Conservation (phyloP, 257 asterid species). For the Solanum chmielewskii region DNA sequence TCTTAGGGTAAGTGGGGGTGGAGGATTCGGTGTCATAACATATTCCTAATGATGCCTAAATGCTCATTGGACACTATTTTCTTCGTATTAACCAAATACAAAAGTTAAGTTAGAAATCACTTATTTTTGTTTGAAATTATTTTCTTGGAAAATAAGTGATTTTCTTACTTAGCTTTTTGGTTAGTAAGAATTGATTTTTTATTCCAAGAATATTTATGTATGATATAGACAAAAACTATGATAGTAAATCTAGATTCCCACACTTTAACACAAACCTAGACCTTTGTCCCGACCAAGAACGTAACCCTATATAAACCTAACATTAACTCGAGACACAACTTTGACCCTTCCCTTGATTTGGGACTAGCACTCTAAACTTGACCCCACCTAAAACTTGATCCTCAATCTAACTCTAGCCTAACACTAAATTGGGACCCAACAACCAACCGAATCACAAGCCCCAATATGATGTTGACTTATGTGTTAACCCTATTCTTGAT, state of each 20-base stretch:
- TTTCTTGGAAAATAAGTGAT: background rate
- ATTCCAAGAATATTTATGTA: background rate
- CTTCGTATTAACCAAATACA: background rate
- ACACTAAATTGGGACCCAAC: background rate
- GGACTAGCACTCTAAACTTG: background rate
- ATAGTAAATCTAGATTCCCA: background rate
- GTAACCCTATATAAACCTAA: background rate
- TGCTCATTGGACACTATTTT: background rate
- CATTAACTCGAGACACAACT: background rate
- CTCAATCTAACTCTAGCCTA: background rate
- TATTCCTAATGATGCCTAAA: background rate
- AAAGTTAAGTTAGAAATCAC: background rate
- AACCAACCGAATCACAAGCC: background rate
- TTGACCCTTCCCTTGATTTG: background rate
- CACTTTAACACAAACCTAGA: background rate
- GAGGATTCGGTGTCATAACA: background rate
- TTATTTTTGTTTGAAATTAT: background rate
- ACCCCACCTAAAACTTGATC: background rate
- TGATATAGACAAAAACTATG: background rate
- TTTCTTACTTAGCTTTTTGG: background rate
- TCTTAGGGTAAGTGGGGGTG: background rate
- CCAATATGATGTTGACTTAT: background rate
- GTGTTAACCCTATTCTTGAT: background rate
- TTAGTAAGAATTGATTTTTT: background rate
- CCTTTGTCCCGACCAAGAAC: background rate